Percentiles rank a stretch among this genome's conserved stretches.
Conservation (phyloP, 2,329 filamentous ascomycete genomes). For the Hypomyces rosellus region DNA sequence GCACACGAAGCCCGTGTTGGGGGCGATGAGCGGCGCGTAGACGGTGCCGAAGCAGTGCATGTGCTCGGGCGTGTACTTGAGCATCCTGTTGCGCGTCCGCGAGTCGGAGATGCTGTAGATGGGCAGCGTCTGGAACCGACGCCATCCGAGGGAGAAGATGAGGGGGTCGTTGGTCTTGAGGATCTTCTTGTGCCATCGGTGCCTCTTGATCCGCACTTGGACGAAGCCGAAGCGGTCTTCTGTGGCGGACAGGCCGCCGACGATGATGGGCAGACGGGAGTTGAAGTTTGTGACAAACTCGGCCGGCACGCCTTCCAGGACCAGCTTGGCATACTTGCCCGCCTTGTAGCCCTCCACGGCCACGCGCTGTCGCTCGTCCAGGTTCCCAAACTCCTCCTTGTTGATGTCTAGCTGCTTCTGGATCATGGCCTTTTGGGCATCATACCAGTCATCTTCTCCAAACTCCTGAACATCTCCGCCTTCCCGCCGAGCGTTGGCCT, state of each 20-base stretch:
- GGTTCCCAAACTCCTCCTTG: constrained; percentile 79
- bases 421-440: constrained; percentile 87
- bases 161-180: constrained; percentile 96
- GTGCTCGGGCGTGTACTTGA: constrained; percentile 98
- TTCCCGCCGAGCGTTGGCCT: constrained; percentile 67
- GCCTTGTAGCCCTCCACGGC: constrained; percentile 87
- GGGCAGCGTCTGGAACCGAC: constrained; percentile 85
- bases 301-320: constrained; percentile 80
- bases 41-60: constrained; percentile 98
- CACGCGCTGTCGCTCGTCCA: constrained; percentile 77
- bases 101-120: constrained; percentile 95
- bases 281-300: constrained; percentile 85
- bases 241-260: constrained; percentile 87
- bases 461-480: constrained; percentile 69
- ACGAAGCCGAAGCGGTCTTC: constrained; percentile 95
- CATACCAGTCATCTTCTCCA: constrained; percentile 98
- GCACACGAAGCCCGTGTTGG: constrained; percentile 92
- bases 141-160: constrained; percentile 95
- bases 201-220: constrained; percentile 92
- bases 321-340: constrained; percentile 86
- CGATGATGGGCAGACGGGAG: constrained; percentile 72
- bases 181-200: constrained; percentile 99
- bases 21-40: constrained; percentile 89
- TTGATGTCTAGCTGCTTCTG: constrained; percentile 98
- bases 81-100: constrained; percentile 88